A percentile compares a stretch with the other conserved stretches of the same genome.
Conservation (phyloP, 306 rosid species). For the Rosa rugosa region DNA sequence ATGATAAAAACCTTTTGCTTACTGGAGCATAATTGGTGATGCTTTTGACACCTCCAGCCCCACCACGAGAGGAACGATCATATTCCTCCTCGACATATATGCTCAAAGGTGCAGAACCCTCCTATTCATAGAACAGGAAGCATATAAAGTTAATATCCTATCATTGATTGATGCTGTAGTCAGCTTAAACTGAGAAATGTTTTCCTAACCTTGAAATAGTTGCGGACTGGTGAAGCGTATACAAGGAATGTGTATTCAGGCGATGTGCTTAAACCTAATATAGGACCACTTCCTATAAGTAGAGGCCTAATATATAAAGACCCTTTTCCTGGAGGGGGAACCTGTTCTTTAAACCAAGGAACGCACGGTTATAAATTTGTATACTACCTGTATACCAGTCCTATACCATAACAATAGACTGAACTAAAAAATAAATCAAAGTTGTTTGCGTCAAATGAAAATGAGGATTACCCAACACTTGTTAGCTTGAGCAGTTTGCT, state of each 20-base stretch:
- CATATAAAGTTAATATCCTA: background rate
- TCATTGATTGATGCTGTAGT: background rate
- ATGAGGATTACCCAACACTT: constrained; percentile 67
- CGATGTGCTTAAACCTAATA: constrained; percentile 76
- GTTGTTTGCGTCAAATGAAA: background rate
- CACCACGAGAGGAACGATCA: constrained; percentile 78
- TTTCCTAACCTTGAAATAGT: constrained; percentile 67
- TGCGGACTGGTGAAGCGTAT: constrained; percentile 88
- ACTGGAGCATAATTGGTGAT: constrained; percentile 89
- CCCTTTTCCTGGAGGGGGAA: constrained; percentile 86
- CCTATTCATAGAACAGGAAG: constrained; percentile 37
- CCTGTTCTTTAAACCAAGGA: constrained; percentile 36
- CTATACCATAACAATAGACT: background rate
- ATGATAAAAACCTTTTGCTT: constrained; percentile 11
- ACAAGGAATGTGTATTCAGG: constrained; percentile 76
- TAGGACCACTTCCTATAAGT: constrained; percentile 78
- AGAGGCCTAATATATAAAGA: constrained; percentile 81
- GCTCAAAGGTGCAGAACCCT: constrained; percentile 80
- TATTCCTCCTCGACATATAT: constrained; percentile 73
- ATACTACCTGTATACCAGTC: background rate
- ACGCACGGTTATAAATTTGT: background rate
- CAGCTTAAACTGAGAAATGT: constrained; percentile 1
- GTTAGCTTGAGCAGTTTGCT: constrained; percentile 68
- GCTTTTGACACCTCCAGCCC: constrained; percentile 78
- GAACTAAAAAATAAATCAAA: background rate